These are phyloP conservation scores for Penicillium carneum DNA, from an alignment of 2,329 filamentous ascomycete species.

Conservation along the genomic window DNA sequence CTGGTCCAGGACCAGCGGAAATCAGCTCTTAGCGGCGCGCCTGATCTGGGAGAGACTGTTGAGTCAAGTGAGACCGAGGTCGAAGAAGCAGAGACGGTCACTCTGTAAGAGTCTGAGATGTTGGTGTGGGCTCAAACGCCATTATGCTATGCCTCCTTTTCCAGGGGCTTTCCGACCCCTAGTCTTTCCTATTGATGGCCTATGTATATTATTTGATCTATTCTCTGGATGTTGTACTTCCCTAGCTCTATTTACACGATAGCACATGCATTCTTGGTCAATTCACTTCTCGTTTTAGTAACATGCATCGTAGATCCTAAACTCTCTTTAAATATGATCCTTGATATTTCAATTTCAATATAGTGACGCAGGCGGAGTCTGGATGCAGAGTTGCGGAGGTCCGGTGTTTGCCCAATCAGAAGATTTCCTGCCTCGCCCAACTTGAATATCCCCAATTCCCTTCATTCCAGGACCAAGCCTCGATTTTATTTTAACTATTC, in stretches of 20 bases:
- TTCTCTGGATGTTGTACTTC: conserved; percentile 31
- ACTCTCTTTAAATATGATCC: not conserved
- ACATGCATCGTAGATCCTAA: not conserved
- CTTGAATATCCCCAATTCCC: conserved; percentile 18
- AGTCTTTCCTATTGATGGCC: conserved; percentile 24
- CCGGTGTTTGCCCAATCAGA: conserved; percentile 33
- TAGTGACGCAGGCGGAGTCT: conserved; percentile 14
- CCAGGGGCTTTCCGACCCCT: conserved; percentile 12
- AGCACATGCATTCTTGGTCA: conserved; percentile 20
- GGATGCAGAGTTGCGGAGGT: conserved; percentile 27
- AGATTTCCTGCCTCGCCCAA: conserved; percentile 32
- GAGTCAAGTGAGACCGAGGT: conserved; percentile 38
- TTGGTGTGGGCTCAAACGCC: conserved; percentile 8
- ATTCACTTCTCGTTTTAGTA: not conserved
- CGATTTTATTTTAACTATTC: not conserved
- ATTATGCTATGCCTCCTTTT: conserved; percentile 11
- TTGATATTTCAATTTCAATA: not conserved
- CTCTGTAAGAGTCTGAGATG: not conserved
- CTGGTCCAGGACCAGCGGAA: conserved; percentile 57
- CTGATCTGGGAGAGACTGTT: conserved; percentile 49
- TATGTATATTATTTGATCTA: conserved; percentile 38
- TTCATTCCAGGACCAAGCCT: conserved; percentile 15
- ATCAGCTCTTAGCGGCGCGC: conserved; percentile 53
- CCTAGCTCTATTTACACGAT: conserved; percentile 26
- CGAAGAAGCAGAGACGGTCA: conserved; percentile 14